Evolutionary conservation across 805 yeast genomes (phyloP).

Genomic region (Saturnispora besseyi): DNA sequence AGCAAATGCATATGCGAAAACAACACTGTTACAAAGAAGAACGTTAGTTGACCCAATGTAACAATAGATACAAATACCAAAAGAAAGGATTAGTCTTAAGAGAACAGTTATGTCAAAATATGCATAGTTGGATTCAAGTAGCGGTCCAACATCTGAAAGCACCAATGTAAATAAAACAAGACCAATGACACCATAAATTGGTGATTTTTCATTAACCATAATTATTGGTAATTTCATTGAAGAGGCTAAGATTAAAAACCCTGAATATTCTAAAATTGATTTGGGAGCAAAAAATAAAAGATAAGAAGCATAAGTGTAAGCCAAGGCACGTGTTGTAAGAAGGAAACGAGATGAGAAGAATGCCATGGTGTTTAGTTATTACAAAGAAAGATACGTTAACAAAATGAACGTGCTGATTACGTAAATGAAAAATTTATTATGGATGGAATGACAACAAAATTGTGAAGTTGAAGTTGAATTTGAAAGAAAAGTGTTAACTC

Average conservation of each 20-base stretch:
- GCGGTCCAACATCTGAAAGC: conserved; percentile 50
- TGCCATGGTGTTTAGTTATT: conserved; percentile 18
- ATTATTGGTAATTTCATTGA: conserved; percentile 29
- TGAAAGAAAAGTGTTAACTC: background rate
- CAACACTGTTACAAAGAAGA: conserved; percentile 49
- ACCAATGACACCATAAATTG: conserved; percentile 39
- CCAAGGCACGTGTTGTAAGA: conserved; percentile 16
- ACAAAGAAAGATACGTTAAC: background rate
- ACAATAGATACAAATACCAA: conserved; percentile 40
- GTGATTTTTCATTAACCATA: conserved; percentile 25
- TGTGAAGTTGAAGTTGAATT: background rate
- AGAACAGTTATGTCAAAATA: conserved; percentile 59
- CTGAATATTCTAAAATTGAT: conserved; percentile 23
- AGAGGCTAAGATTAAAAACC: conserved; percentile 21
- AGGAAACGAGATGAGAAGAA: conserved; percentile 21
- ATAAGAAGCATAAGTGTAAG: conserved; percentile 19
- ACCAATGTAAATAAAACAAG: conserved; percentile 37
- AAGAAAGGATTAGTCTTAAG: conserved; percentile 41
- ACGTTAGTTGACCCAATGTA: conserved; percentile 35
- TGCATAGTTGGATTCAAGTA: conserved; percentile 33
- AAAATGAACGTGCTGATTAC: background rate
- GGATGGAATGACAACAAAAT: too few relatives aligned
- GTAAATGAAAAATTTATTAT: background rate
- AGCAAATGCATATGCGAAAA: conserved; percentile 49
- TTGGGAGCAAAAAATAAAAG: conserved; percentile 19